A percentile compares a stretch with the other conserved stretches of the same genome.
Evolutionary conservation across 768 basidiomycete genomes (phyloP).

Genomic region (Tulasnella sp.): DNA sequence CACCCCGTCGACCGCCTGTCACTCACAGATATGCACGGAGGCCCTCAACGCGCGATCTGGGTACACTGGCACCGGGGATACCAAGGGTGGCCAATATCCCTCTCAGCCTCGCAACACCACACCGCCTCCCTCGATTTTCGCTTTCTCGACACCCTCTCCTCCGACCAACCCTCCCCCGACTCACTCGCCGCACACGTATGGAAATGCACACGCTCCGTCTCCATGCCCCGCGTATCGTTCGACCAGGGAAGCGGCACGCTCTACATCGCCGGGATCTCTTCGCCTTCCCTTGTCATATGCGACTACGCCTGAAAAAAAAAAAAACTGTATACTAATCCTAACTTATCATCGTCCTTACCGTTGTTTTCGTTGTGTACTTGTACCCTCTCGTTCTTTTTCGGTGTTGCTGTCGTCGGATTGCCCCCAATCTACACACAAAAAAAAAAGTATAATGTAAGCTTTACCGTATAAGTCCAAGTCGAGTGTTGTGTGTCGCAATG

Average conservation of each 20-base stretch:
- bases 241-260: conserved; percentile 10
- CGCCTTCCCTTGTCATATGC: conserved; percentile 3
- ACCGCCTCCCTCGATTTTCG: not conserved
- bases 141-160: not conserved
- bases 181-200: not conserved
- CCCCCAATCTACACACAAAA: too few species aligned
- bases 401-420: too few species aligned
- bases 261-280: conserved; percentile 6
- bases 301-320: conserved; percentile 14
- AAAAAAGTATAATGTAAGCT: too few species aligned
- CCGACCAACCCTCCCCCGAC: too few species aligned
- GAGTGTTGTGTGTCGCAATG: too few species aligned
- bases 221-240: conserved; percentile 9
- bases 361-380: too few species aligned
- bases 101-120: not conserved
- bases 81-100: conserved; percentile 7
- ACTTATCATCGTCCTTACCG: too few species aligned
- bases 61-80: conserved; percentile 14
- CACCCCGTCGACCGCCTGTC: conserved; percentile 13
- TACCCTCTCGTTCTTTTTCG: too few species aligned
- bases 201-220: conserved; percentile 7
- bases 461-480: too few species aligned
- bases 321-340: too few species aligned
- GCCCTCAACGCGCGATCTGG: conserved; percentile 7
- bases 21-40: conserved; percentile 12